Evolutionary conservation across 179 eudicot species (phyloP).

Genomic region (Heliamphora pulchella): DNA sequence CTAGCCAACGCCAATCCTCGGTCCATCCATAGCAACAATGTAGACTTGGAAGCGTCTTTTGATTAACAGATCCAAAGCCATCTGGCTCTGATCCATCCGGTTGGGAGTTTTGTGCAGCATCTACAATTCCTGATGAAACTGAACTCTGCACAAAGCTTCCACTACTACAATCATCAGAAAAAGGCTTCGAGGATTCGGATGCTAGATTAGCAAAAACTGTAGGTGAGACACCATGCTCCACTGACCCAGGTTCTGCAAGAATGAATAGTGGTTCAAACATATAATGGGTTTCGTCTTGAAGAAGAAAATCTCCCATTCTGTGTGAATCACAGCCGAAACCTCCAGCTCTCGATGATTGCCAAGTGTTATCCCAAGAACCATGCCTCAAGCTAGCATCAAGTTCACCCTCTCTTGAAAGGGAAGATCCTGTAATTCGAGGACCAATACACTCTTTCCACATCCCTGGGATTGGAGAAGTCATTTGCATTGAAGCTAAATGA

Average conservation of each 20-base stretch:
- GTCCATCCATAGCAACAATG: conserved; percentile 99
- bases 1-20: conserved; percentile 99
- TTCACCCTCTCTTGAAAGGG: conserved; percentile 66
- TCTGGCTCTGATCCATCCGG: conserved; percentile 65
- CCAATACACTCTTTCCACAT: conserved; percentile 92
- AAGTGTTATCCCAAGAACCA: conserved; percentile 72
- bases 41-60: conserved; percentile 61
- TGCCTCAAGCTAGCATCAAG: conserved; percentile 66
- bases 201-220: conserved; percentile 32
- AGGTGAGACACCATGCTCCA: conserved; percentile 64
- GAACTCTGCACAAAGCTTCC: conserved; percentile 46
- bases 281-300: conserved; percentile 63
- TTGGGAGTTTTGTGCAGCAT: conserved; percentile 56
- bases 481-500: conserved; percentile 53
- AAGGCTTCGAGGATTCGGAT: conserved; percentile 45
- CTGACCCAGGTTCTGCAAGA: conserved; percentile 91
- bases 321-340: conserved; percentile 61
- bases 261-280: conserved; percentile 96
- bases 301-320: conserved; percentile 46
- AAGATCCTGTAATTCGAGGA: conserved; percentile 57
- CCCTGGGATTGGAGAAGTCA: conserved; percentile 62
- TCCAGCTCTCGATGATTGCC: conserved; percentile 76
- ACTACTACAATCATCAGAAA: conserved; percentile 57
- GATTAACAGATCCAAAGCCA: conserved; percentile 45
- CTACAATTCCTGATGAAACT: conserved; percentile 39